A percentile compares a stretch with the other conserved stretches of the same genome.
Evolutionary conservation across 2,329 filamentous ascomycete genomes (phyloP).

Genomic region (Ophiostoma fasciatum): DNA sequence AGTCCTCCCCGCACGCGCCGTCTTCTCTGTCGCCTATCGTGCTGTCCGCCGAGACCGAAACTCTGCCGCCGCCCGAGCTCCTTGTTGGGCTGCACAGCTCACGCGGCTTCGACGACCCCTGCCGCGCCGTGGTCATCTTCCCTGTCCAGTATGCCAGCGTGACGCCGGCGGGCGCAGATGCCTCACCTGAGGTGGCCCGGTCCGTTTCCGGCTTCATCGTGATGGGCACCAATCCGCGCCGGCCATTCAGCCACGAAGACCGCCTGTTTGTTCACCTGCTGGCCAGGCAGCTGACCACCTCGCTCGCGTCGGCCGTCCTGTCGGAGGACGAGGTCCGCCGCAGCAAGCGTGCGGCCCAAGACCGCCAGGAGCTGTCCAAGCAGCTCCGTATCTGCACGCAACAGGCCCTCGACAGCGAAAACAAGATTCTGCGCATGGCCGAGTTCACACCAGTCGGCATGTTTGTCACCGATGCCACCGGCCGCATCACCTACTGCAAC

Average conservation of each 20-base stretch:
- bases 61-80: slow-evolving; percentile 49
- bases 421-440: slow-evolving; percentile 70
- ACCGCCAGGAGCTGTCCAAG: slow-evolving; percentile 62
- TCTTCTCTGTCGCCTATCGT: slow-evolving; percentile 55
- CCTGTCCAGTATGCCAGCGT: slow-evolving; percentile 62
- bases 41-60: slow-evolving; percentile 50
- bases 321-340: slow-evolving; percentile 73
- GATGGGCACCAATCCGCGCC: slow-evolving; percentile 61
- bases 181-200: slow-evolving; percentile 30
- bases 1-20: too few relatives aligned
- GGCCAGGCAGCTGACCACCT: slow-evolving; percentile 62
- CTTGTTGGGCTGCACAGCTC: slow-evolving; percentile 44
- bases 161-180: not conserved
- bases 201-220: slow-evolving; percentile 64
- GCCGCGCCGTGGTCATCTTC: slow-evolving; percentile 57
- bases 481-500: slow-evolving; percentile 65
- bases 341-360: slow-evolving; percentile 57
- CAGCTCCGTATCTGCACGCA: slow-evolving; percentile 53
- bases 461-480: slow-evolving; percentile 62
- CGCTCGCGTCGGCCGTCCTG: slow-evolving; percentile 64
- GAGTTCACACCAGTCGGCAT: slow-evolving; percentile 74
- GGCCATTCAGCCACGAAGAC: slow-evolving; percentile 71
- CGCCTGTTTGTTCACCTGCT: slow-evolving; percentile 62
- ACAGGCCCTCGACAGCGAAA: slow-evolving; percentile 53
- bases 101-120: slow-evolving; percentile 57